These are phyloP conservation scores for Cutaneotrichosporon curvatum DNA, from an alignment of 1,284 basidiomycete genomes.

Conservation along the genomic window DNA sequence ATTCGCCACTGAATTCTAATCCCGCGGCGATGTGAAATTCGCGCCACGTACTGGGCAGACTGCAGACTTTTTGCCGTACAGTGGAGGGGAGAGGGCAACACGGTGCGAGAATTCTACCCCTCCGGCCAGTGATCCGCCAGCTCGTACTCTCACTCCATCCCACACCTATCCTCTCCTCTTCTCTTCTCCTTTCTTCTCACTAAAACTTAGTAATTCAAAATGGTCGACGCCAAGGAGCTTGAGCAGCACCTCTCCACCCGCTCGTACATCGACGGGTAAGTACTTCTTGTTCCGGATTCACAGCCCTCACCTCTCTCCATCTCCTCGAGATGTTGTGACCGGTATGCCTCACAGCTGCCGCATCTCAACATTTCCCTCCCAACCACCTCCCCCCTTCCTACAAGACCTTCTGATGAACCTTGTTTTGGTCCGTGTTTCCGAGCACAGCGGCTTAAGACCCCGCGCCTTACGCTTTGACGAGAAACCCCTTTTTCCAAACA, in stretches of 20 bases:
- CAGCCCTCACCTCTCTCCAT: not conserved
- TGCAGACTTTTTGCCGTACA: too few species aligned
- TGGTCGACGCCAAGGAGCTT: slow-evolving; percentile 69
- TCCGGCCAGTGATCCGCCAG: not conserved
- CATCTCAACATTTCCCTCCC: not conserved
- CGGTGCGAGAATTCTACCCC: too few species aligned
- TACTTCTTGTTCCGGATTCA: not conserved
- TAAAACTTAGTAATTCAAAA: slow-evolving; percentile 48
- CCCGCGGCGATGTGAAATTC: too few species aligned
- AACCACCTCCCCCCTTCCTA: not conserved
- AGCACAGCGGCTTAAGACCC: slow-evolving; percentile 90
- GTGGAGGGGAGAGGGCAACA: too few species aligned
- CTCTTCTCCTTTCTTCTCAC: not conserved
- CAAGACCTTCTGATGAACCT: slow-evolving; percentile 56
- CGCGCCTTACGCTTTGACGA: slow-evolving; percentile 58
- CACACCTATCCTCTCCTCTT: too few species aligned
- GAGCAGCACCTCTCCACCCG: slow-evolving; percentile 67
- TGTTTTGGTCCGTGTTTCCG: slow-evolving; percentile 99
- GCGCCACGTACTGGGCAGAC: too few species aligned
- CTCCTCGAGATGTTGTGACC: too few species aligned
- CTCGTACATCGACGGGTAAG: slow-evolving; percentile 42
- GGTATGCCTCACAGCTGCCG: not conserved
- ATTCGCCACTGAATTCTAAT: too few species aligned
- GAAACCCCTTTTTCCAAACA: slow-evolving; percentile 59
- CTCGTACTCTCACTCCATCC: too few species aligned